Conservation (phyloP, 2,329 filamentous ascomycete species). For the Ophiostoma novo-ulmi region DNA sequence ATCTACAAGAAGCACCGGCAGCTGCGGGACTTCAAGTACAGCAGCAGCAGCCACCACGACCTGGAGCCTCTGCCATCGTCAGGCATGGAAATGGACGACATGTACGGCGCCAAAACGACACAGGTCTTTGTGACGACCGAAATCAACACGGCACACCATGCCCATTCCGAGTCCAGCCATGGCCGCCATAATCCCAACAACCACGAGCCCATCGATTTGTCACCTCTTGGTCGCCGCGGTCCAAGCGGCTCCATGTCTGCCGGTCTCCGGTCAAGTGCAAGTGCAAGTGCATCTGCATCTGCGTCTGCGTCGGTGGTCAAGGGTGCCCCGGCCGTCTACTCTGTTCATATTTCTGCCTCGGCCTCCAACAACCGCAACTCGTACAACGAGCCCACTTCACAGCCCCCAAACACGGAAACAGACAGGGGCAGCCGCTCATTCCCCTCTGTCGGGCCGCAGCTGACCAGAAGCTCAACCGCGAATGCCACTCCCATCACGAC, state of each 20-base stretch:
- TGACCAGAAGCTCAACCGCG: neutral
- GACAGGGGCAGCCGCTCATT: neutral
- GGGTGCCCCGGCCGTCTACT: slow-evolving; percentile 37
- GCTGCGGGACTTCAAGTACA: slow-evolving; percentile 54
- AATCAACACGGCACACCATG: slow-evolving; percentile 26
- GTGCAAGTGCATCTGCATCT: slow-evolving; percentile 33
- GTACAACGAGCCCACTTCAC: neutral
- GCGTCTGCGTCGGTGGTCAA: slow-evolving; percentile 33
- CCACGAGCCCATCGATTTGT: slow-evolving; percentile 34
- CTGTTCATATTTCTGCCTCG: slow-evolving; percentile 44
- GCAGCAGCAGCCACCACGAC: slow-evolving; percentile 41
- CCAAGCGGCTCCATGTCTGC: neutral
- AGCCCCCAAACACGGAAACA: neutral
- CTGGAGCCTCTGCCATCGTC: slow-evolving; percentile 36
- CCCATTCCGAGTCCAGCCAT: neutral
- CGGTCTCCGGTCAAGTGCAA: neutral
- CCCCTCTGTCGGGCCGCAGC: neutral
- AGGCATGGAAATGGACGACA: slow-evolving; percentile 37
- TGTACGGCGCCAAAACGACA: slow-evolving; percentile 52
- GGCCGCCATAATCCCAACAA: neutral
- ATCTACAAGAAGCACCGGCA: slow-evolving; percentile 64
- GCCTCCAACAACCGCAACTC: slow-evolving; percentile 33
- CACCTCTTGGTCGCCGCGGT: slow-evolving; percentile 27
- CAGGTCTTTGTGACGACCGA: slow-evolving; percentile 61
- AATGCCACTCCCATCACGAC: neutral